A percentile compares a stretch with the other conserved stretches of the same genome.
These are phyloP conservation scores for Blastobotrys apis DNA, from an alignment of 1,139 yeast species.

Conservation along the genomic window DNA sequence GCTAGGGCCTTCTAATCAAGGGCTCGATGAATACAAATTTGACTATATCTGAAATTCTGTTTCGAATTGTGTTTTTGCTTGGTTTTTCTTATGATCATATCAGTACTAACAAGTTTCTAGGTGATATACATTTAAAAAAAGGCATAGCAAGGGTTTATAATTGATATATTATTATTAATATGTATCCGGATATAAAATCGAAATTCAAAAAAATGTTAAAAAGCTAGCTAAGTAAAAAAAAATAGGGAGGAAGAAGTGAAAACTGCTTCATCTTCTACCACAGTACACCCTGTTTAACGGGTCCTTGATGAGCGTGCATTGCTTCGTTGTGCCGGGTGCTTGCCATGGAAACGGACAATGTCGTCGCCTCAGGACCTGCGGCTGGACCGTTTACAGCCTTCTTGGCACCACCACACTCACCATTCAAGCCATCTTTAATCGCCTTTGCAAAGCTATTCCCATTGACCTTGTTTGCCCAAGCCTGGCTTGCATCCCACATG, in stretches of 20 bases:
- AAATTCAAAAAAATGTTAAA: neutral
- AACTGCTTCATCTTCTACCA: too few relatives aligned
- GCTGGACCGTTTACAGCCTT: slow-evolving; percentile 25
- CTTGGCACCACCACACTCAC: slow-evolving; percentile 44
- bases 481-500: slow-evolving; percentile 91
- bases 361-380: neutral
- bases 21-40: slow-evolving; percentile 31
- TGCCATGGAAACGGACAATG: neutral
- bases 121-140: neutral
- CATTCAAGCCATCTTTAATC: slow-evolving; percentile 39
- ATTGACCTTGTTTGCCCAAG: slow-evolving; percentile 44
- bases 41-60: slow-evolving; percentile 24
- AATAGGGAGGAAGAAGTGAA: neutral
- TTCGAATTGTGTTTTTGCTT: neutral
- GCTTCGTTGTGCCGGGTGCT: neutral
- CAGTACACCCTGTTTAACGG: neutral
- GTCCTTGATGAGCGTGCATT: neutral
- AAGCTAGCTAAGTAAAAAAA: neutral
- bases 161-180: too few relatives aligned
- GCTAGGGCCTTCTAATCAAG: slow-evolving; percentile 27
- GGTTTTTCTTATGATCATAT: neutral
- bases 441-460: slow-evolving; percentile 35
- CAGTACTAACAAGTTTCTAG: neutral
- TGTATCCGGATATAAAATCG: neutral
- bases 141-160: neutral